phyloP scores from a whole-genome alignment of 768 basidiomycete species.

The Coprinopsis strossmayeri region DNA sequence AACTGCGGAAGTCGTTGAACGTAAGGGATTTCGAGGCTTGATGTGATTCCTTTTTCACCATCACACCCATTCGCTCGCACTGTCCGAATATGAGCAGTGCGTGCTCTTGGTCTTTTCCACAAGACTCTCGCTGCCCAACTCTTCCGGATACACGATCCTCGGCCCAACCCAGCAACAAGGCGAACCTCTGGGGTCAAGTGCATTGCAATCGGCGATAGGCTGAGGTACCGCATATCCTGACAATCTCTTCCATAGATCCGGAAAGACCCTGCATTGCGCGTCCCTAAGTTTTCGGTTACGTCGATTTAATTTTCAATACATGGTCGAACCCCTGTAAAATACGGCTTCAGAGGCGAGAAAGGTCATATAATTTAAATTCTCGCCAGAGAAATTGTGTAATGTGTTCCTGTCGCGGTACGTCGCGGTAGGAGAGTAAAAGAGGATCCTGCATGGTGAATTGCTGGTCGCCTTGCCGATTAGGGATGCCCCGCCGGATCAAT shows the following conservation, averaged over 20 bases:
- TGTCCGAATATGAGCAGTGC: conserved; percentile 23
- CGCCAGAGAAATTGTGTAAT: too few species aligned
- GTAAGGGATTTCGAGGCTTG: conserved; percentile 15
- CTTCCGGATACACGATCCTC: conserved; percentile 18
- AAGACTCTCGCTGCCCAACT: neutral
- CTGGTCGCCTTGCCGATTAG: too few species aligned
- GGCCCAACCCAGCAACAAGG: conserved; percentile 22
- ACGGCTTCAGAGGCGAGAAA: too few species aligned
- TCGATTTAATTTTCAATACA: too few species aligned
- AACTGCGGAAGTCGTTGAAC: conserved; percentile 29
- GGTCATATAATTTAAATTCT: too few species aligned
- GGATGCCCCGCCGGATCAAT: too few species aligned
- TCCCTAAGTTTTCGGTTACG: too few species aligned
- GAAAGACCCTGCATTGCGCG: too few species aligned
- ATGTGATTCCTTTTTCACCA: conserved; percentile 17
- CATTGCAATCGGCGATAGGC: neutral
- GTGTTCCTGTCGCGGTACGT: too few species aligned
- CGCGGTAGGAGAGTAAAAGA: too few species aligned
- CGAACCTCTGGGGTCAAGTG: neutral
- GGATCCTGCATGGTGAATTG: too few species aligned
- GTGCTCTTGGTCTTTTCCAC: neutral
- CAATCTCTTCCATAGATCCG: neutral
- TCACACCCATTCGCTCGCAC: conserved; percentile 24
- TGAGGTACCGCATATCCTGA: neutral
- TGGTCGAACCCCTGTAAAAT: too few species aligned